Conservation (phyloP, 2,329 filamentous ascomycete genomes). For the Neonectria magnoliae region DNA sequence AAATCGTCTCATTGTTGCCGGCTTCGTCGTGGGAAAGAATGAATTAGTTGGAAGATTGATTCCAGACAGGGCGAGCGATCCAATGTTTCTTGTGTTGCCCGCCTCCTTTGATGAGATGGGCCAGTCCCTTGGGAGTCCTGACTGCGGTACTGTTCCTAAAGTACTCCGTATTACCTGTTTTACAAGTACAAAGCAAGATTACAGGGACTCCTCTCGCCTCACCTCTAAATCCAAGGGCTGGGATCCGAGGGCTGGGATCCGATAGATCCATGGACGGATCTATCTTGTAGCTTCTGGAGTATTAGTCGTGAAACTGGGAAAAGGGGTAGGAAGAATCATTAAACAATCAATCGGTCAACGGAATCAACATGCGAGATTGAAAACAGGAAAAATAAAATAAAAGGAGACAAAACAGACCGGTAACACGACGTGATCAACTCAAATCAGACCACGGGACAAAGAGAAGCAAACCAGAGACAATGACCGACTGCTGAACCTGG, state of each 20-base stretch:
- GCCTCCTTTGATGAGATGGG: not conserved
- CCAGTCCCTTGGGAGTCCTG: not conserved
- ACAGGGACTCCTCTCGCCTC: not conserved
- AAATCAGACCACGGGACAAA: conserved; percentile 6
- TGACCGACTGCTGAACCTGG: not conserved
- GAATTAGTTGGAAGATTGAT: conserved; percentile 1
- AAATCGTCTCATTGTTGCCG: conserved; percentile 16
- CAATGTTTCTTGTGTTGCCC: not conserved
- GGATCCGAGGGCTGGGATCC: not conserved
- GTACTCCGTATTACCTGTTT: not conserved
- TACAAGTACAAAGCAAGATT: not conserved
- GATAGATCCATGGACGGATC: not conserved
- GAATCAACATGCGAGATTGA: not conserved
- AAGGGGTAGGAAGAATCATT: not conserved
- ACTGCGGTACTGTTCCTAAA: no score
- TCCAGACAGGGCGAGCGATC: not conserved
- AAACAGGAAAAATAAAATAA: not conserved
- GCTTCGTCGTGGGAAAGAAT: not conserved
- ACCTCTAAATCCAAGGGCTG: not conserved
- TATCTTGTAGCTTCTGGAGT: not conserved
- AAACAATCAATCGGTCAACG: not conserved
- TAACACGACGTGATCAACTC: conserved; percentile 1
- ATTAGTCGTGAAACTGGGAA: not conserved
- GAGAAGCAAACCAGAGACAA: conserved; percentile 2
- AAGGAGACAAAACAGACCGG: not conserved